These are phyloP conservation scores for Aspergillus sp. DNA, from an alignment of 2,329 filamentous ascomycete species.

Conservation along the genomic window DNA sequence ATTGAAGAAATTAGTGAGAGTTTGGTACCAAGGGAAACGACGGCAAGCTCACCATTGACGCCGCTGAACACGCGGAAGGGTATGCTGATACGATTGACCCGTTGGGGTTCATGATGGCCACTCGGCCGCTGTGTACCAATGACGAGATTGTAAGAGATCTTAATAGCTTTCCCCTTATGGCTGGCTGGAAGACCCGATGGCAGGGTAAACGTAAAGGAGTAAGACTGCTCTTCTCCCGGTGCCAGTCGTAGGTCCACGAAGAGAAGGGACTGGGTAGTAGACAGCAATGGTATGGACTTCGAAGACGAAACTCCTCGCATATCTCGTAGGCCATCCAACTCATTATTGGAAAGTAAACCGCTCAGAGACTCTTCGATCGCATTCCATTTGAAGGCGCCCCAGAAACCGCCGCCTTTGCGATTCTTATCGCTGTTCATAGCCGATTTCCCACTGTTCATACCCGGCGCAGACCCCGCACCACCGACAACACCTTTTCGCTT, in stretches of 20 bases:
- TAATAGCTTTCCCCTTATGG: slow-evolving; percentile 89
- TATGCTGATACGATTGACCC: slow-evolving; percentile 85
- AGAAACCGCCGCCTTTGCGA: slow-evolving; percentile 73
- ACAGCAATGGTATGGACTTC: slow-evolving; percentile 85
- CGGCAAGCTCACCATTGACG: slow-evolving; percentile 66
- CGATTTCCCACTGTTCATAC: slow-evolving; percentile 62
- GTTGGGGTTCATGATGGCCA: slow-evolving; percentile 71
- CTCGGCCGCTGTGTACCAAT: slow-evolving; percentile 89
- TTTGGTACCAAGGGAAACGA: background rate
- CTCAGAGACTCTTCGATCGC: slow-evolving; percentile 84
- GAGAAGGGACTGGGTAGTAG: slow-evolving; percentile 89
- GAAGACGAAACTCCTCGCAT: slow-evolving; percentile 87
- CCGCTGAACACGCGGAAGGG: slow-evolving; percentile 92
- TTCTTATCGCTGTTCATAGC: slow-evolving; percentile 31
- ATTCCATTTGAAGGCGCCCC: slow-evolving; percentile 84
- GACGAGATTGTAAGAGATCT: slow-evolving; percentile 86
- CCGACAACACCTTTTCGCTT: slow-evolving; percentile 91
- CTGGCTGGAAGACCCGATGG: slow-evolving; percentile 88
- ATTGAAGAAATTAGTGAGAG: slow-evolving; percentile 22
- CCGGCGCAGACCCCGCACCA: slow-evolving; percentile 77
- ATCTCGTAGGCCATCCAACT: slow-evolving; percentile 91
- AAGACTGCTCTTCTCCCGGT: slow-evolving; percentile 85
- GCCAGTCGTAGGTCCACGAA: slow-evolving; percentile 89
- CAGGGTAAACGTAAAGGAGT: slow-evolving; percentile 81
- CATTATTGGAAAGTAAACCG: slow-evolving; percentile 79